Evolutionary conservation across 192 early-diverging fungal species (phyloP).

Genomic region (Podila clonocystis): DNA sequence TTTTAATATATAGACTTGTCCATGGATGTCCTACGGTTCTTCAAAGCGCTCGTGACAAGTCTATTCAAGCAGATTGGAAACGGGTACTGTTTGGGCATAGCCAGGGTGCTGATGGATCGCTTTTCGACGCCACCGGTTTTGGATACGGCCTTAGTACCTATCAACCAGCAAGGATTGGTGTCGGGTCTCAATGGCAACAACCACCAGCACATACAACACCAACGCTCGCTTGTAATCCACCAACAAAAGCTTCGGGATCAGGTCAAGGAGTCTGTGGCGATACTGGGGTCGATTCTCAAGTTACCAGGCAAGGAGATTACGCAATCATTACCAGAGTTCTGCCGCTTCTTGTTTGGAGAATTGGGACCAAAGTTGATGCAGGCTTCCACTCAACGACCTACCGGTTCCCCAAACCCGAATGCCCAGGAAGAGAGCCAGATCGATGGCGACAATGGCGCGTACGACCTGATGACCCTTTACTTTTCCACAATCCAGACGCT

Average conservation of each 20-base stretch:
- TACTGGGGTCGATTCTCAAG: slow-evolving; percentile 24
- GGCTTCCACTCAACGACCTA: background rate
- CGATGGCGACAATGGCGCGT: slow-evolving; percentile 24
- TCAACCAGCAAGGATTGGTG: background rate
- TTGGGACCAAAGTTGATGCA: slow-evolving; percentile 31
- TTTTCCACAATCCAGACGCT: slow-evolving; percentile 26
- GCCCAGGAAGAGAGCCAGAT: background rate
- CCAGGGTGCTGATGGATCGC: slow-evolving; percentile 35
- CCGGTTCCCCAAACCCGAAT: background rate
- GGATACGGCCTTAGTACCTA: slow-evolving; percentile 10
- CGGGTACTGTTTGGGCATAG: slow-evolving; percentile 27
- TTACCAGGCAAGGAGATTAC: slow-evolving; percentile 34
- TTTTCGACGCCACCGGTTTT: slow-evolving; percentile 16
- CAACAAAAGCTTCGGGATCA: slow-evolving; percentile 21
- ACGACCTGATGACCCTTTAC: slow-evolving; percentile 32
- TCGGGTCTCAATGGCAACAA: background rate
- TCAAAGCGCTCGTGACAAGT: slow-evolving; percentile 16
- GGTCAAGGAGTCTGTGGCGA: slow-evolving; percentile 19
- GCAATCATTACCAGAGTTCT: slow-evolving; percentile 7
- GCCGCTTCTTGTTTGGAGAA: slow-evolving; percentile 29
- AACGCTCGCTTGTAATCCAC: slow-evolving; percentile 12
- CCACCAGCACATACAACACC: slow-evolving; percentile 11
- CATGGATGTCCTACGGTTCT: slow-evolving; percentile 34
- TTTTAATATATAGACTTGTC: slow-evolving; percentile 25
- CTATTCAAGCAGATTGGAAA: slow-evolving; percentile 24